Evolutionary conservation across 768 basidiomycete species (phyloP).

Genomic region (Mycena haematopus): DNA sequence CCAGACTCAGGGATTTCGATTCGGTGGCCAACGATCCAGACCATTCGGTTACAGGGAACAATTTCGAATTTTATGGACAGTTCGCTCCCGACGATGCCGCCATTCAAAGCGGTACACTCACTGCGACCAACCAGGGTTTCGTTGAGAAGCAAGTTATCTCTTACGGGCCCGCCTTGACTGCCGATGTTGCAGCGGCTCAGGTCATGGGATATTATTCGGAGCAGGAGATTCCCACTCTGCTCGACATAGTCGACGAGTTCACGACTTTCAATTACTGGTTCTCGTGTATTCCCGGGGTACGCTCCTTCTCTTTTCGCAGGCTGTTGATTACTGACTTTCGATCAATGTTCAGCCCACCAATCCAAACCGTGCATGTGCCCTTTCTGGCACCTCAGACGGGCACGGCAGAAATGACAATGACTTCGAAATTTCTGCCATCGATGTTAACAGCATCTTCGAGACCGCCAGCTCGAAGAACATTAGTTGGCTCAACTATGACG

Average conservation of each 20-base stretch:
- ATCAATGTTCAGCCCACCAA: slow-evolving; percentile 36
- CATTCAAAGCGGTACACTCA: slow-evolving; percentile 24
- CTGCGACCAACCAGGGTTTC: slow-evolving; percentile 34
- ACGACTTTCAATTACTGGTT: slow-evolving; percentile 41
- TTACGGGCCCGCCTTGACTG: slow-evolving; percentile 21
- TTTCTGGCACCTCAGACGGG: slow-evolving; percentile 38
- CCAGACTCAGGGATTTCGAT: slow-evolving; percentile 30
- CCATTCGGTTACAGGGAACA: slow-evolving; percentile 35
- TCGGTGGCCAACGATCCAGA: slow-evolving; percentile 34
- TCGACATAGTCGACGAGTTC: slow-evolving; percentile 34
- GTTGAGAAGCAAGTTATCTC: slow-evolving; percentile 34
- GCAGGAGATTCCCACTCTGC: slow-evolving; percentile 33
- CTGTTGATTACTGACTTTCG: not conserved
- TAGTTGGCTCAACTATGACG: slow-evolving; percentile 38
- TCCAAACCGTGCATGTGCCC: slow-evolving; percentile 38
- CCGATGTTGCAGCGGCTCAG: slow-evolving; percentile 33
- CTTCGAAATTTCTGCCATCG: slow-evolving; percentile 29
- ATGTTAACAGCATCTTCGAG: slow-evolving; percentile 37
- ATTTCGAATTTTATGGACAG: slow-evolving; percentile 34
- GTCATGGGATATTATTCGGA: slow-evolving; percentile 36
- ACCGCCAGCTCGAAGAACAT: slow-evolving; percentile 32
- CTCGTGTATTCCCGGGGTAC: slow-evolving; percentile 36
- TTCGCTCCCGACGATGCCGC: slow-evolving; percentile 32
- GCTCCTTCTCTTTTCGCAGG: not conserved
- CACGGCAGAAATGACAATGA: slow-evolving; percentile 37